Evolutionary conservation across 2,329 filamentous ascomycete genomes (phyloP).

Genomic region (Huntiella moniliformis): DNA sequence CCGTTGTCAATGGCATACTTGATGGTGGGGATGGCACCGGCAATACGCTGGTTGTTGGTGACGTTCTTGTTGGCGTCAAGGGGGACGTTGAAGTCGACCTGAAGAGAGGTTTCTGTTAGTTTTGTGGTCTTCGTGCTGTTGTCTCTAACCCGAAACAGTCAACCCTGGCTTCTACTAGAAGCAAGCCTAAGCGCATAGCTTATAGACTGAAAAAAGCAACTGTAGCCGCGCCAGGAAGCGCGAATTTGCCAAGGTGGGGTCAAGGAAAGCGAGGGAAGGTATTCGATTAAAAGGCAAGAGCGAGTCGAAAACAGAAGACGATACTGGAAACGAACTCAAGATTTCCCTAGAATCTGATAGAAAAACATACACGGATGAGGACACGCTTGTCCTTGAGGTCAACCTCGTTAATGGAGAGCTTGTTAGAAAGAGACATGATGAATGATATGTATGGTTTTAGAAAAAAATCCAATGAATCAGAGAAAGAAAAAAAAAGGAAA

Average conservation of each 20-base stretch:
- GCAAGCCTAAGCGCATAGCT: not conserved
- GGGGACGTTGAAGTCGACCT: conserved; percentile 99
- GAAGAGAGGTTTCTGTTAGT: conserved; percentile 8
- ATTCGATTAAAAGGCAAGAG: not conserved
- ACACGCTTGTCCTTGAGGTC: conserved; percentile 98
- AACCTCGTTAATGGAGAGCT: conserved; percentile 89
- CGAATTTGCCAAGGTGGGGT: not conserved
- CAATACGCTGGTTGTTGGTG: conserved; percentile 97
- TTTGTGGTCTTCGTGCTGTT: not conserved
- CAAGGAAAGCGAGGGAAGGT: not conserved
- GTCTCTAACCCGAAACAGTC: not conserved
- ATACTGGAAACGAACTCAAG: no score
- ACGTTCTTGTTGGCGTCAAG: conserved; percentile 84
- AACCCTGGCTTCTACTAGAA: not conserved
- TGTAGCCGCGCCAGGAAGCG: not conserved
- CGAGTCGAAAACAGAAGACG: not conserved
- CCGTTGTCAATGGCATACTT: conserved; percentile 81
- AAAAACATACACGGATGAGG: conserved; percentile 62
- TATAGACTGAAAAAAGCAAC: not conserved
- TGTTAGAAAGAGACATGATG: conserved; percentile 93
- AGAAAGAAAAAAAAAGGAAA: conserved; percentile 1
- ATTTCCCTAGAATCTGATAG: not conserved
- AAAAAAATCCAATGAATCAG: not conserved
- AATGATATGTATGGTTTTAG: conserved; percentile 14
- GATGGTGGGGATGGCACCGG: conserved; percentile 85